Evolutionary conservation across 2,329 filamentous ascomycete genomes (phyloP).

Genomic region (Acrodontium crateriforme): DNA sequence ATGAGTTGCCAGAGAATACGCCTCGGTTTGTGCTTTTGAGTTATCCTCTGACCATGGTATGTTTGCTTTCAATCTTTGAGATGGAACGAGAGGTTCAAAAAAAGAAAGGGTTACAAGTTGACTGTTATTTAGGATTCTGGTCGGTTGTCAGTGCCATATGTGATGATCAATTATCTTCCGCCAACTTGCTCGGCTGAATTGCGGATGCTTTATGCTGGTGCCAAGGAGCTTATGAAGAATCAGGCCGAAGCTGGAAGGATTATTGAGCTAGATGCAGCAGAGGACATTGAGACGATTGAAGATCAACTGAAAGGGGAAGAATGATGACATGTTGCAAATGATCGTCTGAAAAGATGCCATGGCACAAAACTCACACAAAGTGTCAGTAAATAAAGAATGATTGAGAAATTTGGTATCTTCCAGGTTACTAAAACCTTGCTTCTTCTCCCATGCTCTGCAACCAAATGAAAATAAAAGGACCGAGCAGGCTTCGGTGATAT

Average conservation of each 20-base stretch:
- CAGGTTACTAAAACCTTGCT: too few relatives aligned
- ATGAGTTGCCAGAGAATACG: slow-evolving; percentile 84
- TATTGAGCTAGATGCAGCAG: slow-evolving; percentile 66
- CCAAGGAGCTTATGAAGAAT: slow-evolving; percentile 90
- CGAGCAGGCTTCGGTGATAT: too few relatives aligned
- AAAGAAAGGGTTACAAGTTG: neutral
- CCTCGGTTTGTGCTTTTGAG: slow-evolving; percentile 83
- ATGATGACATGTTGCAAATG: too few relatives aligned
- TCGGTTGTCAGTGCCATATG: slow-evolving; percentile 78
- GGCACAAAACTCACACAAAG: too few relatives aligned
- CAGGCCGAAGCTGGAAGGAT: slow-evolving; percentile 81
- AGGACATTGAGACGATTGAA: slow-evolving; percentile 74
- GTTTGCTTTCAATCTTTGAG: too few relatives aligned
- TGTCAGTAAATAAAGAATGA: too few relatives aligned
- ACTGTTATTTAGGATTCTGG: slow-evolving; percentile 51
- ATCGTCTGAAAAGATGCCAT: too few relatives aligned
- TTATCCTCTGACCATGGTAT: slow-evolving; percentile 75
- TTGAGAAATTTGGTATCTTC: too few relatives aligned
- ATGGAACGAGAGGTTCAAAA: neutral
- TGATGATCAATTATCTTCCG: slow-evolving; percentile 87
- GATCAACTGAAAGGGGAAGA: slow-evolving; percentile 41
- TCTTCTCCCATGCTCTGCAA: too few relatives aligned
- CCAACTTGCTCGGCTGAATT: slow-evolving; percentile 76
- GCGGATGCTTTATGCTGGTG: slow-evolving; percentile 89
- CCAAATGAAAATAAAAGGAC: too few relatives aligned